Conservation (phyloP, 2,329 filamentous ascomycete species). For the Colletotrichum camelliae region DNA sequence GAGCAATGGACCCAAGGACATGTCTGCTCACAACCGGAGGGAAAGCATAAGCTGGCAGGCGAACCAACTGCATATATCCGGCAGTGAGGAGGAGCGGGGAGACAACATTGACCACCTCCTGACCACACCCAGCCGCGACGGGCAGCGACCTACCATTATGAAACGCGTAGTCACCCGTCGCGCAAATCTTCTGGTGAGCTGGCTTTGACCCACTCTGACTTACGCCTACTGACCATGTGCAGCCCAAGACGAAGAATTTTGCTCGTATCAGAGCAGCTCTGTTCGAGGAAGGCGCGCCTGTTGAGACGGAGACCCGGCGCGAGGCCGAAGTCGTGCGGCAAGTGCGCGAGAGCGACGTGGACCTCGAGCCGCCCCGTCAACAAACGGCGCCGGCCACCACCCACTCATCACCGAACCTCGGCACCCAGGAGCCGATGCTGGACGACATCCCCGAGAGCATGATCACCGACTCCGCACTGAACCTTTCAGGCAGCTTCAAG, state of each 20-base stretch:
- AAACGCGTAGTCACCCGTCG: slow-evolving; percentile 83
- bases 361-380: slow-evolving; percentile 52
- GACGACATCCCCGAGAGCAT: slow-evolving; percentile 76
- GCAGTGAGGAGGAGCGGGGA: slow-evolving; percentile 74
- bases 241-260: slow-evolving; percentile 97
- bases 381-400: slow-evolving; percentile 59
- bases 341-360: slow-evolving; percentile 86
- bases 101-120: slow-evolving; percentile 61
- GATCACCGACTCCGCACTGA: slow-evolving; percentile 59
- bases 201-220: background rate
- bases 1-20: slow-evolving; percentile 41
- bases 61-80: slow-evolving; percentile 82
- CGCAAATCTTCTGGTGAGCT: slow-evolving; percentile 83
- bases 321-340: slow-evolving; percentile 97
- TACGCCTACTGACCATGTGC: slow-evolving; percentile 30
- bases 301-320: slow-evolving; percentile 86
- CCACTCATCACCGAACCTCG: slow-evolving; percentile 72
- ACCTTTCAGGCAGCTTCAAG: slow-evolving; percentile 73
- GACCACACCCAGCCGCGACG: slow-evolving; percentile 53
- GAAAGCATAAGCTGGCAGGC: slow-evolving; percentile 93
- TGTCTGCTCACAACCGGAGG: slow-evolving; percentile 62
- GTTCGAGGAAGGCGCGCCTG: slow-evolving; percentile 83
- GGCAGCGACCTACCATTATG: slow-evolving; percentile 74
- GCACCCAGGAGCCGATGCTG: slow-evolving; percentile 62
- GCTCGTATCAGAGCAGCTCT: slow-evolving; percentile 90